Base-by-base conservation (phyloP, 2,329 filamentous ascomycete species). In the Sporothrix sp. region DNA sequence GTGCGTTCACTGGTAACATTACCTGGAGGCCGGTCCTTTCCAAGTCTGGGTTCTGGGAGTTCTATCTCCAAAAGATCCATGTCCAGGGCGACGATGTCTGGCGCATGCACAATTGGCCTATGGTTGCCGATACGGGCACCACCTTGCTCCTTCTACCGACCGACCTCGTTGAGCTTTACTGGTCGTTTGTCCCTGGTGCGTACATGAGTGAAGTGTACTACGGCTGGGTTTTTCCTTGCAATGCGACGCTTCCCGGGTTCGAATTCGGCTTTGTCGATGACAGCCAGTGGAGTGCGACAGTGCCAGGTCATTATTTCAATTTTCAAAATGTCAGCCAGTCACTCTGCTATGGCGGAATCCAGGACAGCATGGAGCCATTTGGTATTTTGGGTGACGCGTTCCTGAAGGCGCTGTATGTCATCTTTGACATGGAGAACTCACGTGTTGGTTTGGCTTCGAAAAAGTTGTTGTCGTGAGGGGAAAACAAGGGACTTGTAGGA, bases 341-440 rank as follows among this genome's bases (percentile, higher is more conserved):
- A 14, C 71, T 72, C 51, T 93, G 87, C 72, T 90, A 79, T 64
- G 87, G 87, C 50, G 87, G 86, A 44, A 76, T 94, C 56, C 87
- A 93, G 71, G 72, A 68, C 30, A 66, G 65, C 27, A 65, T 71
- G 38, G 65, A 65, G 14, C 61, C 60, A 21, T 73, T 82, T 56
- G 79, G 74, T 51, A 87, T 94, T 61, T 77, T 90, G 51, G 87
- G 87, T 9, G 85, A 90, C 54, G 73, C 85, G 51, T 87, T 89
- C 69, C 74, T 93, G 58, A 93, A 93, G 77, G 78, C 78, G 50
- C 72, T 85, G 56, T 89, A 85, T 62, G 80, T 84, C 27, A 79
- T 87, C 43, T 88, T 87, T 63, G 83, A 88, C 61, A 65, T 71
- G 6, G 66, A 63, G 18, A 67, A 68, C 5, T 66, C 68, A 52